These are phyloP conservation scores for Cryptosporidium muris DNA, from an alignment of 169 alveolate species.

Conservation along the genomic window DNA sequence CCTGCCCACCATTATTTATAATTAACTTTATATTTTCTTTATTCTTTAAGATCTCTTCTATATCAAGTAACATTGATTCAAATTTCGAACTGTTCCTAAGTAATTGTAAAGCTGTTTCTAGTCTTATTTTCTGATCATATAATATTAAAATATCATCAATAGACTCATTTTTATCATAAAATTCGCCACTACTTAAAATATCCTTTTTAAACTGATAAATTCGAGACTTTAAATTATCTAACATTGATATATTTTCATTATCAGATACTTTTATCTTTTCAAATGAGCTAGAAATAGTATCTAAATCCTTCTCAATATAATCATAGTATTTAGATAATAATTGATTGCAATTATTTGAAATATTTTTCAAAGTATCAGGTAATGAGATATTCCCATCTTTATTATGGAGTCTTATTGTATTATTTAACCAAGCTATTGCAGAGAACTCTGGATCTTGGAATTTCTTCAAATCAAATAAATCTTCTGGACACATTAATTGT, in stretches of 20 bases:
- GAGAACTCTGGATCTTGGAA: slow-evolving; percentile 24
- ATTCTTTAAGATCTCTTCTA: slow-evolving; percentile 24
- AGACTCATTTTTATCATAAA: background rate
- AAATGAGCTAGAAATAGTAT: background rate
- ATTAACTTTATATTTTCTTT: slow-evolving; percentile 5
- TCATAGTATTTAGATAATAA: slow-evolving; percentile 22
- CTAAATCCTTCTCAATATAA: slow-evolving; percentile 17
- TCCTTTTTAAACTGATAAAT: slow-evolving; percentile 18
- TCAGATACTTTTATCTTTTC: background rate
- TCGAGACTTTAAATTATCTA: background rate
- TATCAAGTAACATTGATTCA: slow-evolving; percentile 41
- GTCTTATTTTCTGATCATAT: slow-evolving; percentile 30
- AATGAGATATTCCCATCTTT: background rate
- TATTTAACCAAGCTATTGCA: slow-evolving; percentile 47
- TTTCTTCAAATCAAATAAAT: background rate
- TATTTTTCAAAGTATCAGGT: slow-evolving; percentile 5
- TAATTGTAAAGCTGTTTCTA: slow-evolving; percentile 36
- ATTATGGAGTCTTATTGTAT: slow-evolving; percentile 13
- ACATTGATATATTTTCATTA: slow-evolving; percentile 9
- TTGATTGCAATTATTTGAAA: slow-evolving; percentile 26
- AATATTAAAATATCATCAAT: slow-evolving; percentile 29
- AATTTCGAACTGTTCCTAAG: slow-evolving; percentile 35
- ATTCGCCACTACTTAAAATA: background rate
- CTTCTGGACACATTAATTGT: slow-evolving; percentile 1
- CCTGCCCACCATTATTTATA: slow-evolving; percentile 24